A percentile compares a stretch with the other conserved stretches of the same genome.
Evolutionary conservation across 495 filamentous ascomycete species (phyloP).

Genomic region (Parathielavia hyrcaniae): DNA sequence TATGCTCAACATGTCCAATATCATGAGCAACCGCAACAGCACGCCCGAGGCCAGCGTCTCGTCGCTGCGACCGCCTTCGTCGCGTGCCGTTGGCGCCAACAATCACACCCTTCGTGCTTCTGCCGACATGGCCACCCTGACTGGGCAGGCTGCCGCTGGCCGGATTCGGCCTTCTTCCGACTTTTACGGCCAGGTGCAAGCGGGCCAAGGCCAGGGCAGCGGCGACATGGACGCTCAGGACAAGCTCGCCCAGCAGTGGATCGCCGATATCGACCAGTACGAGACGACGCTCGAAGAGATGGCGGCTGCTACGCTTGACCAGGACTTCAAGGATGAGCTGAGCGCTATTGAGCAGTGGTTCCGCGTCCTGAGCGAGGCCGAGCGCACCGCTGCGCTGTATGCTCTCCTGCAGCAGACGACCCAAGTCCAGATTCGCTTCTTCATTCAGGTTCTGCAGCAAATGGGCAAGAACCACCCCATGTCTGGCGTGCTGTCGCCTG

Average conservation of each 20-base stretch:
- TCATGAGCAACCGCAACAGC: slow-evolving; percentile 91
- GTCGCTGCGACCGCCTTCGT: slow-evolving; percentile 81
- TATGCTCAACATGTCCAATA: slow-evolving; percentile 57
- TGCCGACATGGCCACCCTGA: slow-evolving; percentile 89
- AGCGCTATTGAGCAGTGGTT: slow-evolving; percentile 99
- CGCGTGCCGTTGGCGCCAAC: slow-evolving; percentile 68
- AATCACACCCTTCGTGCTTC: slow-evolving; percentile 83
- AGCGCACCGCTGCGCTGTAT: slow-evolving; percentile 91
- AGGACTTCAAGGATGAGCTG: slow-evolving; percentile 99
- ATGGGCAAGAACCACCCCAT: slow-evolving; percentile 98
- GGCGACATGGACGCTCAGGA: slow-evolving; percentile 74
- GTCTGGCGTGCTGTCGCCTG: slow-evolving; percentile 90
- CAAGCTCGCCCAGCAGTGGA: slow-evolving; percentile 95
- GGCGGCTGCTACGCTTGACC: slow-evolving; percentile 94
- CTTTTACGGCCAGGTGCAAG: slow-evolving; percentile 71
- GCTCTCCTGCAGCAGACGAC: slow-evolving; percentile 96
- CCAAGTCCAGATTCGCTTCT: slow-evolving; percentile 97
- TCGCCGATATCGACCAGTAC: slow-evolving; percentile 96
- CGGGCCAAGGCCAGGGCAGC: slow-evolving; percentile 54
- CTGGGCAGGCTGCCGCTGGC: slow-evolving; percentile 63
- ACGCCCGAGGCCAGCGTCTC: slow-evolving; percentile 88
- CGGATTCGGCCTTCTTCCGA: slow-evolving; percentile 94
- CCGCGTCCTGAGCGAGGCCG: slow-evolving; percentile 90
- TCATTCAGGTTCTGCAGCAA: slow-evolving; percentile 96
- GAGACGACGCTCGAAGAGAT: slow-evolving; percentile 97